Evolutionary conservation across 129 eudicot species (phyloP).

Genomic region (Tagetes erecta): DNA sequence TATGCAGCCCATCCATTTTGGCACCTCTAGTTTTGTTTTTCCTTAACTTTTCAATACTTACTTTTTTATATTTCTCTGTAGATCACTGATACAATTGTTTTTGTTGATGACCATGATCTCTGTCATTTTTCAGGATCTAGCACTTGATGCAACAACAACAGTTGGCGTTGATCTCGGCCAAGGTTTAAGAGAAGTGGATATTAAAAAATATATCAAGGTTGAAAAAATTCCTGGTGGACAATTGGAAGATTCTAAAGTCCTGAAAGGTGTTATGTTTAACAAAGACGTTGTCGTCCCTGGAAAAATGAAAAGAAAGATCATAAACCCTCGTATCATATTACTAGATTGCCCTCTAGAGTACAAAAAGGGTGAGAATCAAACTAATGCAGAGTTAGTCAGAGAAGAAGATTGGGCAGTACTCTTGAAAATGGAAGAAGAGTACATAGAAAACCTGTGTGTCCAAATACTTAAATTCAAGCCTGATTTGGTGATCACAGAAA

Average conservation of each 20-base stretch:
- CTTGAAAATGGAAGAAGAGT: conserved; percentile 87
- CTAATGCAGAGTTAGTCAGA: conserved; percentile 78
- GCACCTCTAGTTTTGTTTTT: background rate
- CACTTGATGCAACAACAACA: conserved; percentile 80
- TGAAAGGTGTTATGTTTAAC: conserved; percentile 85
- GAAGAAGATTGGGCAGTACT: conserved; percentile 95
- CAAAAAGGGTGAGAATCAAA: conserved; percentile 94
- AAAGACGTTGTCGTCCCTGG: conserved; percentile 89
- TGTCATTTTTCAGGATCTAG: conserved; percentile 59
- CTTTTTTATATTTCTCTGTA: background rate
- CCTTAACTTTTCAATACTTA: too few relatives aligned
- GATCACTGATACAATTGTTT: background rate
- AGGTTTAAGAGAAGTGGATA: conserved; percentile 86
- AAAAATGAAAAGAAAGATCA: conserved; percentile 77
- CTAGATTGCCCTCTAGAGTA: conserved; percentile 87
- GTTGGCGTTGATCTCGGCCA: conserved; percentile 93
- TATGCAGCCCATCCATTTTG: background rate
- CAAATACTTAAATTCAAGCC: conserved; percentile 87
- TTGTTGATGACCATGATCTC: background rate
- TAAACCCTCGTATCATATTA: conserved; percentile 68
- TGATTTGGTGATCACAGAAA: conserved; percentile 79
- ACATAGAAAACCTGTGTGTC: conserved; percentile 71
- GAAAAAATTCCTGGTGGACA: conserved; percentile 93
- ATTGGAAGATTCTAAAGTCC: conserved; percentile 76
- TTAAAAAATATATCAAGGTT: conserved; percentile 86